These are phyloP conservation scores for Solanum chaucha DNA, from an alignment of 257 asterid species.

Conservation along the genomic window DNA sequence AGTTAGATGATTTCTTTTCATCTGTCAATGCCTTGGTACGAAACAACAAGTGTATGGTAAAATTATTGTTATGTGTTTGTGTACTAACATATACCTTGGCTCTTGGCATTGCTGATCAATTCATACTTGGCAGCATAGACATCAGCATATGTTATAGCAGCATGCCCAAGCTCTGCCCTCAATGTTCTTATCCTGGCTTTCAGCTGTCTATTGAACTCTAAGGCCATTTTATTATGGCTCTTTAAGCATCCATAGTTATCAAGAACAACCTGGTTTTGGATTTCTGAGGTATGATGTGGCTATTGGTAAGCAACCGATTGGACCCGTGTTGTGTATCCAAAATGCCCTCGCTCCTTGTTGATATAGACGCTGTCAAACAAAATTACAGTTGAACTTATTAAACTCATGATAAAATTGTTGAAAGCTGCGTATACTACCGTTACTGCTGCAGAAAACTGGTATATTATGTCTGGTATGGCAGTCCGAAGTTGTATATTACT, in stretches of 20 bases:
- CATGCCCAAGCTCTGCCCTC: slow-evolving; percentile 28
- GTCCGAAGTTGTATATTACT: slow-evolving; percentile 14
- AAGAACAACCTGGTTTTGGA: slow-evolving; percentile 27
- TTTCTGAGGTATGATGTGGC: slow-evolving; percentile 13
- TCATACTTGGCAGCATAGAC: slow-evolving; percentile 54
- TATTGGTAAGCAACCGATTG: slow-evolving; percentile 56
- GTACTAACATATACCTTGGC: slow-evolving; percentile 20
- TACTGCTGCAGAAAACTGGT: slow-evolving; percentile 25
- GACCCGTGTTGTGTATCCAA: slow-evolving; percentile 78
- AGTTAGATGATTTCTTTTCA: neutral
- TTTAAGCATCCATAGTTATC: slow-evolving; percentile 60
- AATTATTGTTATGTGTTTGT: neutral
- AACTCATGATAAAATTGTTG: no score
- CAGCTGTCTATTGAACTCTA: slow-evolving; percentile 37
- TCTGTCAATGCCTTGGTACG: neutral
- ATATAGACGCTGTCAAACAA: slow-evolving; percentile 29
- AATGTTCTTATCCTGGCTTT: slow-evolving; percentile 24
- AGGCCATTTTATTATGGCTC: slow-evolving; percentile 38
- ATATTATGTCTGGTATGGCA: slow-evolving; percentile 20
- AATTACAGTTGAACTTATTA: no score
- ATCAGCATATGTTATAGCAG: slow-evolving; percentile 49
- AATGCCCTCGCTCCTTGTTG: slow-evolving; percentile 47
- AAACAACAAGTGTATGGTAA: neutral
- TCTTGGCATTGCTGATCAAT: slow-evolving; percentile 38
- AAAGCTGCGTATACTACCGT: slow-evolving; percentile 25